phyloP scores from a whole-genome alignment of 2,329 filamentous ascomycete genomes.

The Neofusicoccum sp. region DNA sequence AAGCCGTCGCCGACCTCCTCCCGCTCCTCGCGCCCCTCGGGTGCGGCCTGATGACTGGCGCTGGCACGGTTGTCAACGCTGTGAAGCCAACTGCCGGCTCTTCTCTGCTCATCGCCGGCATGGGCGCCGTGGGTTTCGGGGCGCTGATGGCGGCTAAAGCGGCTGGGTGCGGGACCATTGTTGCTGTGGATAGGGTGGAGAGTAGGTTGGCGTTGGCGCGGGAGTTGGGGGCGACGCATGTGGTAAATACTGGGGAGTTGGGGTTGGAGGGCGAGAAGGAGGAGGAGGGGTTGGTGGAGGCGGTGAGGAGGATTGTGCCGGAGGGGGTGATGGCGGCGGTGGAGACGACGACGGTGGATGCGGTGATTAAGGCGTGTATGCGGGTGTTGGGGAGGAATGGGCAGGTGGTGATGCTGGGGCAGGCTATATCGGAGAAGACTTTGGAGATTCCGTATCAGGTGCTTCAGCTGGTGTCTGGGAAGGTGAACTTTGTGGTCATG shows the following conservation, averaged over 20 bases:
- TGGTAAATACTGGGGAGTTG: conserved; percentile 37
- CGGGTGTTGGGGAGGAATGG: conserved; percentile 51
- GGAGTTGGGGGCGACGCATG: conserved; percentile 43
- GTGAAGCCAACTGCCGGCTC: conserved; percentile 40
- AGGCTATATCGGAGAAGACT: conserved; percentile 42
- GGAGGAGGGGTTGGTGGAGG: conserved; percentile 29
- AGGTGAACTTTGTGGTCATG: conserved; percentile 52
- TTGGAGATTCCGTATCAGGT: conserved; percentile 46
- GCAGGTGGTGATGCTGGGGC: conserved; percentile 45
- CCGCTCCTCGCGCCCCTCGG: conserved; percentile 49
- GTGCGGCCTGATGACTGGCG: conserved; percentile 51
- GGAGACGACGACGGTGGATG: conserved; percentile 50
- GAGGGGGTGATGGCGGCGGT: conserved; percentile 42
- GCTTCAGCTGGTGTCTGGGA: conserved; percentile 51
- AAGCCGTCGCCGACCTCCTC: conserved; percentile 37
- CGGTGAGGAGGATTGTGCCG: conserved; percentile 35
- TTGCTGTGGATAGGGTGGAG: conserved; percentile 40
- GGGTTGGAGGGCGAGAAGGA: no score
- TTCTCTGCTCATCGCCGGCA: conserved; percentile 47
- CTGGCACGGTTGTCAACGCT: conserved; percentile 38
- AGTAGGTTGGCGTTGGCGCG: conserved; percentile 40
- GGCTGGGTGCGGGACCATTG: conserved; percentile 35
- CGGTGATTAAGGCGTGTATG: conserved; percentile 45
- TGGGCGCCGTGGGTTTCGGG: conserved; percentile 51
- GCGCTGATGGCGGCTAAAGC: conserved; percentile 54